Evolutionary conservation across 2,329 filamentous ascomycete species (phyloP).

Genomic region (Boeremia exigua): DNA sequence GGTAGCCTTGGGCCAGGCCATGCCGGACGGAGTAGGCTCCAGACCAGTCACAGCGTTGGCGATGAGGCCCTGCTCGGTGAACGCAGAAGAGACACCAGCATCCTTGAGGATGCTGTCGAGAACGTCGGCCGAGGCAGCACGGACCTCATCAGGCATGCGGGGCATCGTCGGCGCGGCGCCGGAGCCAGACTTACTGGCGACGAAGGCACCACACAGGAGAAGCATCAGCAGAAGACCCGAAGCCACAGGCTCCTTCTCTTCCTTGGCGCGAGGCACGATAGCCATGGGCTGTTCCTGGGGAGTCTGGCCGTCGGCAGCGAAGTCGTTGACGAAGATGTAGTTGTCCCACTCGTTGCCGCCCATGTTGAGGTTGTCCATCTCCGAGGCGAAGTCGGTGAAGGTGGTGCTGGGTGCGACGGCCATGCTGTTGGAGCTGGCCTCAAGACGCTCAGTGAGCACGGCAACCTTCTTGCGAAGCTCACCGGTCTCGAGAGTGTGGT

Average conservation of each 20-base stretch:
- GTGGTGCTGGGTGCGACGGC: slow-evolving; percentile 62
- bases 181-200: slow-evolving; percentile 82
- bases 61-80: slow-evolving; percentile 48
- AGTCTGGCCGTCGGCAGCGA: slow-evolving; percentile 61
- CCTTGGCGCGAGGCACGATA: slow-evolving; percentile 52
- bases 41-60: slow-evolving; percentile 60
- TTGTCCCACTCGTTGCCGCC: slow-evolving; percentile 79
- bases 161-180: slow-evolving; percentile 75
- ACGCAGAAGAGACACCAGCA: slow-evolving; percentile 63
- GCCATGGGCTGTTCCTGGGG: slow-evolving; percentile 48
- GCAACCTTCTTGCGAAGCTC: slow-evolving; percentile 92
- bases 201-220: slow-evolving; percentile 93
- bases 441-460: slow-evolving; percentile 76
- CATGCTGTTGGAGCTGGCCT: slow-evolving; percentile 56
- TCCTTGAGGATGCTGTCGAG: slow-evolving; percentile 84
- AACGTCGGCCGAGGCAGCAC: slow-evolving; percentile 76
- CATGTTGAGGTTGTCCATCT: slow-evolving; percentile 86
- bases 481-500: slow-evolving; percentile 87
- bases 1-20: slow-evolving; percentile 47
- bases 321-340: slow-evolving; percentile 78
- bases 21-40: slow-evolving; percentile 48
- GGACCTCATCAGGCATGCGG: slow-evolving; percentile 79
- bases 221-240: slow-evolving; percentile 91
- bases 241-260: slow-evolving; percentile 68
- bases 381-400: slow-evolving; percentile 74